These are phyloP conservation scores for Meyerozyma guilliermondii DNA, from an alignment of 1,139 yeast species.

Conservation along the genomic window DNA sequence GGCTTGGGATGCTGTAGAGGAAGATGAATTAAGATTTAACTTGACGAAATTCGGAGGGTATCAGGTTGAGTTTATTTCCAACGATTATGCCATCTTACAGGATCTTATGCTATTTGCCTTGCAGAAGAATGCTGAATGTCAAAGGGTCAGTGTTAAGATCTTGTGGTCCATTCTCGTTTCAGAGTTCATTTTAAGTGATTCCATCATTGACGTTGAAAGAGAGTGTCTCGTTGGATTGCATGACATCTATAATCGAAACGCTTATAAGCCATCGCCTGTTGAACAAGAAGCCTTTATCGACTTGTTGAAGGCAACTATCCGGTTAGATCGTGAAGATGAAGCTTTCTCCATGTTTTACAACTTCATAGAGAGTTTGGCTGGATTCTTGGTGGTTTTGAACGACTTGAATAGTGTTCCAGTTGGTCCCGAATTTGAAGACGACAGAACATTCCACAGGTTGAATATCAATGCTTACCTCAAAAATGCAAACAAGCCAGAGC, in stretches of 20 bases:
- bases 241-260: conserved; percentile 54
- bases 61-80: conserved; percentile 63
- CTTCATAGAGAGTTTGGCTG: conserved; percentile 54
- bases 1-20: conserved; percentile 63
- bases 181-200: conserved; percentile 59
- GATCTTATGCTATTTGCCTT: conserved; percentile 66
- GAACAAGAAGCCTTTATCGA: conserved; percentile 55
- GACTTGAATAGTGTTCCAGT: conserved; percentile 73
- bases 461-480: conserved; percentile 73
- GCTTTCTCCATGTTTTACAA: conserved; percentile 49
- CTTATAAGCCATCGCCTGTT: conserved; percentile 49
- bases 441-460: conserved; percentile 74
- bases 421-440: conserved; percentile 83
- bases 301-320: conserved; percentile 45
- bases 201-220: conserved; percentile 55
- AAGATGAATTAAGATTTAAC: conserved; percentile 58
- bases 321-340: conserved; percentile 64
- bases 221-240: conserved; percentile 61
- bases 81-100: conserved; percentile 55
- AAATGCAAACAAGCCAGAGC: conserved; percentile 76
- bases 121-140: conserved; percentile 62
- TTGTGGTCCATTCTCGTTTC: conserved; percentile 69
- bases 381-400: conserved; percentile 60
- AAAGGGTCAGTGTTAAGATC: conserved; percentile 60
- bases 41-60: conserved; percentile 63